These are phyloP conservation scores for Xerocomellus dryophilus DNA, from an alignment of 768 basidiomycete genomes.

Conservation along the genomic window DNA sequence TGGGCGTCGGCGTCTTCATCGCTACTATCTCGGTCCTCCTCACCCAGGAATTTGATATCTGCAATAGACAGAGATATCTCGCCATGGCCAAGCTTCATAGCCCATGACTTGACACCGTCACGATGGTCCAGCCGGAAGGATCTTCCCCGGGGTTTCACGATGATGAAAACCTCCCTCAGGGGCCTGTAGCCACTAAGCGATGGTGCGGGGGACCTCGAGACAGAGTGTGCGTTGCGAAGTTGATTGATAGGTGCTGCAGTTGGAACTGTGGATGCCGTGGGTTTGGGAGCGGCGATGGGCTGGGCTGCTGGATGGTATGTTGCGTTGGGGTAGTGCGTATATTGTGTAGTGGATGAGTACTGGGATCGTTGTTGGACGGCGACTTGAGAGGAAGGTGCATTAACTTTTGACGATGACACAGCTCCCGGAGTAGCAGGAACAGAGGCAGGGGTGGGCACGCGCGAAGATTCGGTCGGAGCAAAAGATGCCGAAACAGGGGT, in stretches of 20 bases:
- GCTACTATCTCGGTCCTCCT: slow-evolving; percentile 58
- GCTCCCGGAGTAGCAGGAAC: slow-evolving; percentile 11
- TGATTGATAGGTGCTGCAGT: slow-evolving; percentile 9
- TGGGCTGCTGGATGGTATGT: slow-evolving; percentile 39
- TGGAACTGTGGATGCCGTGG: slow-evolving; percentile 10
- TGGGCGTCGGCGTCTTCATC: slow-evolving; percentile 48
- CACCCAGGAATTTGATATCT: slow-evolving; percentile 51
- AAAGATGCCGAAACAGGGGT: slow-evolving; percentile 25
- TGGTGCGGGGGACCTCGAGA: slow-evolving; percentile 32
- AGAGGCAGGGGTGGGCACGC: slow-evolving; percentile 19
- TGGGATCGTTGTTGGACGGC: slow-evolving; percentile 33
- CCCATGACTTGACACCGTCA: slow-evolving; percentile 76
- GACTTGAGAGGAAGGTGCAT: slow-evolving; percentile 33
- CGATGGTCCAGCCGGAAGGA: slow-evolving; percentile 56
- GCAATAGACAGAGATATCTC: slow-evolving; percentile 57
- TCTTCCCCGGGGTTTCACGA: slow-evolving; percentile 58
- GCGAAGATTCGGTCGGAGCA: slow-evolving; percentile 18
- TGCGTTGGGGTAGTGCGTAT: slow-evolving; percentile 55
- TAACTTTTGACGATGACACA: slow-evolving; percentile 15
- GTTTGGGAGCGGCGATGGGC: slow-evolving; percentile 25
- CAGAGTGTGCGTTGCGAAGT: slow-evolving; percentile 27
- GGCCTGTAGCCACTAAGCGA: slow-evolving; percentile 39
- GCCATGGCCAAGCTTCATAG: slow-evolving; percentile 53
- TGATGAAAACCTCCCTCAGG: slow-evolving; percentile 51
- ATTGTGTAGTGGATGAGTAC: slow-evolving; percentile 33